These are phyloP conservation scores for Huntiella omanensis DNA, from an alignment of 2,329 filamentous ascomycete genomes.

Conservation along the genomic window DNA sequence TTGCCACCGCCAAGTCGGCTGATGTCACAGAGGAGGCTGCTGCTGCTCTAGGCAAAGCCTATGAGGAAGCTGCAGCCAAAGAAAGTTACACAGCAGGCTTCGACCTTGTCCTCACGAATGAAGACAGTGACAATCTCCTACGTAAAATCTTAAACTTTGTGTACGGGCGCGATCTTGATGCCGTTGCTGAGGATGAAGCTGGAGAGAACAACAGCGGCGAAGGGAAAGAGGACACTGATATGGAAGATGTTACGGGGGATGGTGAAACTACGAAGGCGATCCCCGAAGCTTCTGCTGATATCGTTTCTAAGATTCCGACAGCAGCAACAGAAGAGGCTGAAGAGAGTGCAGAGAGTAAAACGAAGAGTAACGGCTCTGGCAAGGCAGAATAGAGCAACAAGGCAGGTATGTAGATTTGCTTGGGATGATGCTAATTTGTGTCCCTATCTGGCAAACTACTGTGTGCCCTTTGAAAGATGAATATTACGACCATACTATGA, in stretches of 20 bases:
- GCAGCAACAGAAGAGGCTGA: background rate
- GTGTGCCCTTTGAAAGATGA: background rate
- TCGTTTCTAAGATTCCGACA: background rate
- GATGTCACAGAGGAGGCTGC: conserved; percentile 1
- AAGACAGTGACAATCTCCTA: conserved; percentile 14
- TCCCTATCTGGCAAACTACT: background rate
- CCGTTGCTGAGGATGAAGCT: background rate
- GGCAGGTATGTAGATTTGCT: background rate
- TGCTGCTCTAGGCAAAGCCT: conserved; percentile 1
- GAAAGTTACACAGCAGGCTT: conserved; percentile 10
- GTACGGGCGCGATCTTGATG: conserved; percentile 13
- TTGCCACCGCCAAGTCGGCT: conserved; percentile 1
- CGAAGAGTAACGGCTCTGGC: background rate
- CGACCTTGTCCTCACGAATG: conserved; percentile 14
- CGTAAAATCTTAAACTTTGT: conserved; percentile 16
- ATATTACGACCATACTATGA: background rate
- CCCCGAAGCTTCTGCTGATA: background rate
- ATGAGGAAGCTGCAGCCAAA: conserved; percentile 14
- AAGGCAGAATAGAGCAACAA: background rate
- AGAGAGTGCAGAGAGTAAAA: background rate
- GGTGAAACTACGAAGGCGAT: background rate
- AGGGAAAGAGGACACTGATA: conserved; percentile 5
- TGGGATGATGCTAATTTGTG: background rate
- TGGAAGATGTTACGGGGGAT: conserved; percentile 1
- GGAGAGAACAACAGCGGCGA: background rate